These are phyloP conservation scores for Lasiodiplodia sp. DNA, from an alignment of 2,329 filamentous ascomycete species.

Conservation along the genomic window DNA sequence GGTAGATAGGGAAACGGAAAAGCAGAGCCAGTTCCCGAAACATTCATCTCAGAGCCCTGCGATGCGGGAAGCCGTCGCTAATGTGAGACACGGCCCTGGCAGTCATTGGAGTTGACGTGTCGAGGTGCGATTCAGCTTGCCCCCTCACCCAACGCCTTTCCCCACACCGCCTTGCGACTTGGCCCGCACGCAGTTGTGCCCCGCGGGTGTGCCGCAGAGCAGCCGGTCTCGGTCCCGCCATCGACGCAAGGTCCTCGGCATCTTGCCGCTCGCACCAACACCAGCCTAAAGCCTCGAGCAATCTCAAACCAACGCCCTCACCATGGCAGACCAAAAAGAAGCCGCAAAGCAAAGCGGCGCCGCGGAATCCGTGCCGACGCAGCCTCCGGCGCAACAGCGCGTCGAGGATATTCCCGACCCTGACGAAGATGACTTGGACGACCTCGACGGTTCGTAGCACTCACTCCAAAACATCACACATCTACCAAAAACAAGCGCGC, in stretches of 20 bases:
- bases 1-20: not conserved
- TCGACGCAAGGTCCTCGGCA: slow-evolving; percentile 18
- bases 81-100: not conserved
- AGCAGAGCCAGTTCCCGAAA: not conserved
- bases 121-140: not conserved
- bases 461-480: not conserved
- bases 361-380: not conserved
- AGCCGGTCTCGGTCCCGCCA: not conserved
- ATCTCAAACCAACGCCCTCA: not conserved
- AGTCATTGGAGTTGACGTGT: not conserved
- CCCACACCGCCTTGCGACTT: not conserved
- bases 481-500: not conserved
- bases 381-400: slow-evolving; percentile 20
- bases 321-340: slow-evolving; percentile 20
- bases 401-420: slow-evolving; percentile 69
- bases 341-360: not conserved
- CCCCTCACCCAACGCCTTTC: not conserved
- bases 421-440: slow-evolving; percentile 90
- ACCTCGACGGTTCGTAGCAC: slow-evolving; percentile 76
- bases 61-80: not conserved
- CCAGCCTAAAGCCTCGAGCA: not conserved
- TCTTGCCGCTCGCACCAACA: not conserved
- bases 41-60: not conserved
- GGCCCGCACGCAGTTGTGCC: not conserved
- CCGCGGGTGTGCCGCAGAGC: not conserved